Conservation (phyloP, 2,329 filamentous ascomycete genomes). For the Seiridium cupressi region DNA sequence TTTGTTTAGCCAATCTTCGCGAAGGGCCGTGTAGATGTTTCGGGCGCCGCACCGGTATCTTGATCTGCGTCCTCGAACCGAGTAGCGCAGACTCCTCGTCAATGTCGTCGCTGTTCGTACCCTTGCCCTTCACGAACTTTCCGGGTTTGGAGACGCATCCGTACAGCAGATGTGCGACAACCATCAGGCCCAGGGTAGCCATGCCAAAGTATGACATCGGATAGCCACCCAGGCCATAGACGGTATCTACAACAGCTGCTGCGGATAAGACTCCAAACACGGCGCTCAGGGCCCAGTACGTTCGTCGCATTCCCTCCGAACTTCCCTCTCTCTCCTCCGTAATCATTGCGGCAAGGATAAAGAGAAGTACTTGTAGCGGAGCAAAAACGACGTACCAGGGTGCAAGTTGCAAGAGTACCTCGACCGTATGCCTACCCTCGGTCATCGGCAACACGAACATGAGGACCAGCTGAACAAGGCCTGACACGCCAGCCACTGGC, state of each 20-base stretch:
- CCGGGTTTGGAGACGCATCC: conserved; percentile 20
- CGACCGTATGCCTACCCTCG: background rate
- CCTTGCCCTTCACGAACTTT: conserved; percentile 22
- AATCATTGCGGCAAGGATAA: conserved; percentile 22
- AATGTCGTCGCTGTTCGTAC: conserved; percentile 14
- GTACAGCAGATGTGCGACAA: conserved; percentile 19
- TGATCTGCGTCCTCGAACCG: background rate
- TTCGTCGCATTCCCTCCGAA: conserved; percentile 10
- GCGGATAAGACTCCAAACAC: conserved; percentile 13
- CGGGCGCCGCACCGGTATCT: conserved; percentile 5
- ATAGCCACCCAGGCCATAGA: conserved; percentile 21
- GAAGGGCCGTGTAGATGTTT: conserved; percentile 1
- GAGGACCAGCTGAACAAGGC: conserved; percentile 11
- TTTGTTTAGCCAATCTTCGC: background rate
- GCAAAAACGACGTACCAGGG: conserved; percentile 5
- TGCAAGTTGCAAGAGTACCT: background rate
- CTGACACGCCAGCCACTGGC: background rate
- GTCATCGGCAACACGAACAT: conserved; percentile 5
- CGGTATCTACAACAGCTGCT: conserved; percentile 17
- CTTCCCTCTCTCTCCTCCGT: conserved; percentile 18
- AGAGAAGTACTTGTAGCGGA: conserved; percentile 19
- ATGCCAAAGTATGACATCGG: conserved; percentile 25
- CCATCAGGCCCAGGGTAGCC: conserved; percentile 16
- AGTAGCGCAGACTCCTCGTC: conserved; percentile 14
- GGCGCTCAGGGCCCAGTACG: conserved; percentile 15